A percentile compares a stretch with the other conserved stretches of the same genome.
These are phyloP conservation scores for Pseudonitzschia delicatissima DNA, from an alignment of 108 stramenopile species.

Conservation along the genomic window DNA sequence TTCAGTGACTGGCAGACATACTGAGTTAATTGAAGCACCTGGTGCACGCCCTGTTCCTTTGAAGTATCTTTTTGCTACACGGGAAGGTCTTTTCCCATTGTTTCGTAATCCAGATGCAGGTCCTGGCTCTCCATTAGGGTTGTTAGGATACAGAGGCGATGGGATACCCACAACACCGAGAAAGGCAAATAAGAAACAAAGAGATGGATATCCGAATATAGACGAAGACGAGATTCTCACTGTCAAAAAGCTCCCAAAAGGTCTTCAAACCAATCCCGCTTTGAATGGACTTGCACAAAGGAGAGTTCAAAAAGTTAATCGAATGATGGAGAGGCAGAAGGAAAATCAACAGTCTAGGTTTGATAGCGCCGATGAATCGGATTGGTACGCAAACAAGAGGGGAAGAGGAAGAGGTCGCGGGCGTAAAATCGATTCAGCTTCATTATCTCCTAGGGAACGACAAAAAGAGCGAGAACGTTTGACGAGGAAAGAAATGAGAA, in stretches of 20 bases:
- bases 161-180: slow-evolving; percentile 27
- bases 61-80: slow-evolving; percentile 79
- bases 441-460: slow-evolving; percentile 50
- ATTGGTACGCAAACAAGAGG: slow-evolving; percentile 15
- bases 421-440: neutral
- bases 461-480: slow-evolving; percentile 60
- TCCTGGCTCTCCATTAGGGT: slow-evolving; percentile 68
- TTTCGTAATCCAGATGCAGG: slow-evolving; percentile 79
- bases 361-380: slow-evolving; percentile 24
- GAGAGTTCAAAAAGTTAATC: slow-evolving; percentile 51
- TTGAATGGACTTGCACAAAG: slow-evolving; percentile 46
- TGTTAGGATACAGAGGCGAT: slow-evolving; percentile 74
- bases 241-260: slow-evolving; percentile 51
- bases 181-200: slow-evolving; percentile 22
- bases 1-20: slow-evolving; percentile 66
- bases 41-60: slow-evolving; percentile 91
- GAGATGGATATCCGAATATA: slow-evolving; percentile 11
- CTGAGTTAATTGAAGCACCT: slow-evolving; percentile 74
- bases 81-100: slow-evolving; percentile 69
- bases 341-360: slow-evolving; percentile 16
- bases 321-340: slow-evolving; percentile 52
- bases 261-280: slow-evolving; percentile 62
- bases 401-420: slow-evolving; percentile 18
- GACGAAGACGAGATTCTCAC: slow-evolving; percentile 15
- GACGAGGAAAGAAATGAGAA: slow-evolving; percentile 68